Percentiles rank a stretch among this genome's conserved stretches.
These are phyloP conservation scores for Xylaria curta DNA, from an alignment of 495 filamentous ascomycete genomes.

Conservation along the genomic window DNA sequence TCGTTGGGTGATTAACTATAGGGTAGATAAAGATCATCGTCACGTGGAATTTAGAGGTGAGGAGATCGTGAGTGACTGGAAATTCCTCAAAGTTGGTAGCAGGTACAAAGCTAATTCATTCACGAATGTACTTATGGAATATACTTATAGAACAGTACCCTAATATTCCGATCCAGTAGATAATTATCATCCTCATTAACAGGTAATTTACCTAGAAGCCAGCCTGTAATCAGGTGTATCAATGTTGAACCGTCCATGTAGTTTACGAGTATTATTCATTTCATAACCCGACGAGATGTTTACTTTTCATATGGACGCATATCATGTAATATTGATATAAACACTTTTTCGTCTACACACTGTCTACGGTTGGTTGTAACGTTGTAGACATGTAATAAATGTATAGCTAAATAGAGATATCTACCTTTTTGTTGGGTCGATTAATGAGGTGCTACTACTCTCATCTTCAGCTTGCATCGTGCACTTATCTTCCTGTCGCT, in stretches of 20 bases:
- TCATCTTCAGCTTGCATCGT: not conserved
- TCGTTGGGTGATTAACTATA: not conserved
- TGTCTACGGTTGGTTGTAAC: not conserved
- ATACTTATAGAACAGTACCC: not conserved
- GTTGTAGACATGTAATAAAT: not conserved
- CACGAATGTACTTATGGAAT: not conserved
- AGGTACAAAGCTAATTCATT: not conserved
- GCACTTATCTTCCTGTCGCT: not conserved
- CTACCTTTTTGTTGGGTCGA: not conserved
- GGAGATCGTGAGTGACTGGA: not conserved
- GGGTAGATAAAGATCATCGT: not conserved
- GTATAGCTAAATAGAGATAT: not conserved
- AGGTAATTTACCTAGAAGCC: not conserved
- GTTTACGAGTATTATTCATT: not conserved
- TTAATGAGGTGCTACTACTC: not conserved
- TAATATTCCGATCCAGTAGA: not conserved
- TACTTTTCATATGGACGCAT: not conserved
- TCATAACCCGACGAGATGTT: not conserved
- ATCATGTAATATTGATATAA: not conserved
- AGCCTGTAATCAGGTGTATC: not conserved
- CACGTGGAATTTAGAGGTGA: too few relatives aligned
- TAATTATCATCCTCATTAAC: not conserved
- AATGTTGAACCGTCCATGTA: not conserved
- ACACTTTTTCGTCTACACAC: not conserved
- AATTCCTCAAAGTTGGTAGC: not conserved